These are phyloP conservation scores for Periglandula ipomoeae DNA, from an alignment of 2,329 filamentous ascomycete species.

Conservation along the genomic window DNA sequence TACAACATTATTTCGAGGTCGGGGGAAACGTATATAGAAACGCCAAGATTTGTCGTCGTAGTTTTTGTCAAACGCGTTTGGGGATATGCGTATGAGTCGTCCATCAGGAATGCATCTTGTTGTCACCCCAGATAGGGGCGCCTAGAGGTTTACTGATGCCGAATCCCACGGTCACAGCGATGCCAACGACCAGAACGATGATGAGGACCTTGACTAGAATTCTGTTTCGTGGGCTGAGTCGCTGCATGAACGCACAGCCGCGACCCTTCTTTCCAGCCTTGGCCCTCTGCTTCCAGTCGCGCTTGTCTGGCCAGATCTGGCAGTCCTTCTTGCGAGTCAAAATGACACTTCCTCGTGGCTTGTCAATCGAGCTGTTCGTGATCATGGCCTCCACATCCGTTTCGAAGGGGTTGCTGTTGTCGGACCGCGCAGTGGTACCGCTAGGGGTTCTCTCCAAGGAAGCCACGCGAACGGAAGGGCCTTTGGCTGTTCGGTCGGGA, in stretches of 20 bases:
- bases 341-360: slow-evolving; percentile 17
- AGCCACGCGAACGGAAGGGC: background rate
- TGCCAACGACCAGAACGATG: slow-evolving; percentile 40
- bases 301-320: slow-evolving; percentile 50
- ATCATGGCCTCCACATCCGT: slow-evolving; percentile 48
- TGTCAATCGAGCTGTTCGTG: slow-evolving; percentile 27
- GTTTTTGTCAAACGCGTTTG: slow-evolving; percentile 11
- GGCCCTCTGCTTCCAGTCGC: slow-evolving; percentile 51
- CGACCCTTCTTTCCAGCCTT: slow-evolving; percentile 44
- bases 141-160: slow-evolving; percentile 52
- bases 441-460: slow-evolving; percentile 17
- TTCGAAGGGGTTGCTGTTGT: slow-evolving; percentile 43
- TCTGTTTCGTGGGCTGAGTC: slow-evolving; percentile 43
- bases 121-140: slow-evolving; percentile 46
- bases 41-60: background rate
- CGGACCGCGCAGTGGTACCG: slow-evolving; percentile 35
- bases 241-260: slow-evolving; percentile 44
- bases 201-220: slow-evolving; percentile 47
- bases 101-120: slow-evolving; percentile 1
- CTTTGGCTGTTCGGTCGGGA: slow-evolving; percentile 17
- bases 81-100: slow-evolving; percentile 10
- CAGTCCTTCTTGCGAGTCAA: slow-evolving; percentile 34
- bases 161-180: slow-evolving; percentile 47
- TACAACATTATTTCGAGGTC: slow-evolving; percentile 5
- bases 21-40: background rate